These are phyloP conservation scores for Cladosporium halotolerans DNA, from an alignment of 2,329 filamentous ascomycete species.

Conservation along the genomic window DNA sequence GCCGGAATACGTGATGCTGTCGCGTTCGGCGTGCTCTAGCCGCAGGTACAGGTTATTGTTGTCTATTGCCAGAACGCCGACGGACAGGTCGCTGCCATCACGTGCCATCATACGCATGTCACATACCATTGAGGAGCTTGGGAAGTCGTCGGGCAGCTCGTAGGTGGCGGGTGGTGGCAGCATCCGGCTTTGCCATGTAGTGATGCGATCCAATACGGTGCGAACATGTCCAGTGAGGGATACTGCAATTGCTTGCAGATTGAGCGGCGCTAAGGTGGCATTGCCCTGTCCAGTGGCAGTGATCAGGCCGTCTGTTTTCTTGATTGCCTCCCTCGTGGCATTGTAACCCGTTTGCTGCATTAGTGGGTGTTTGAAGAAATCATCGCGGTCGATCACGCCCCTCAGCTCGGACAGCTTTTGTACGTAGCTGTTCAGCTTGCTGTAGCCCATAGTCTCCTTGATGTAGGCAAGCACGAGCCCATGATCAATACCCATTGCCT, in stretches of 20 bases:
- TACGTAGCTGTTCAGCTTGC: conserved; percentile 21
- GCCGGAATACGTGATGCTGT: background rate
- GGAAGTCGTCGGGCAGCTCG: background rate
- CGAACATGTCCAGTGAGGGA: conserved; percentile 20
- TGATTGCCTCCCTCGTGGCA: conserved; percentile 16
- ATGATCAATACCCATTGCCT: conserved; percentile 65
- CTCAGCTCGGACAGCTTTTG: conserved; percentile 39
- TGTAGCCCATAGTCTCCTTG: conserved; percentile 43
- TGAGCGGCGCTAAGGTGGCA: conserved; percentile 15
- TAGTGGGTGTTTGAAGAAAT: conserved; percentile 16
- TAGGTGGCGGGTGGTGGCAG: conserved; percentile 11
- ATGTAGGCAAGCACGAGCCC: conserved; percentile 72
- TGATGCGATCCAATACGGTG: conserved; percentile 32
- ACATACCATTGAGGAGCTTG: background rate
- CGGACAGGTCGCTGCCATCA: background rate
- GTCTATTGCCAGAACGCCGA: background rate
- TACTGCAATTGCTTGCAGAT: conserved; percentile 23
- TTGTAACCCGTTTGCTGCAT: conserved; percentile 18
- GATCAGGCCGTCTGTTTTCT: conserved; percentile 12
- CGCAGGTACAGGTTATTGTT: background rate
- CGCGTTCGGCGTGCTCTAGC: background rate
- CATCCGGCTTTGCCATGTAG: conserved; percentile 37
- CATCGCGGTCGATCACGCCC: conserved; percentile 13
- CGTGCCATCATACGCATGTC: conserved; percentile 5
- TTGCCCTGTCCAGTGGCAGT: background rate